These are phyloP conservation scores for Dictyostelium purpureum DNA, from an alignment of 78 protist species.

Conservation along the genomic window DNA sequence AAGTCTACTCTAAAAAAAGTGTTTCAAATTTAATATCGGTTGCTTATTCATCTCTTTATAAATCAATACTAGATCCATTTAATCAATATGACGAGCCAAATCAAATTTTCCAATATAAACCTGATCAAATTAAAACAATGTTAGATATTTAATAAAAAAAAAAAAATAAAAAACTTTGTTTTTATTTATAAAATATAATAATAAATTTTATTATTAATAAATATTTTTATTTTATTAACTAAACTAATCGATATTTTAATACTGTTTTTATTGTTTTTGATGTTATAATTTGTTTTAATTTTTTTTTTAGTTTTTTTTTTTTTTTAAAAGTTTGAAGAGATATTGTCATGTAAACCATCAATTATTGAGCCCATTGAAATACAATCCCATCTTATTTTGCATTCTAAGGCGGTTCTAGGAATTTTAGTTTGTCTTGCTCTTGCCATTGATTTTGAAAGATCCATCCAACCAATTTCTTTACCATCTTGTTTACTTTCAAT, in stretches of 20 bases:
- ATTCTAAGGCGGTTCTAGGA: conserved; percentile 65
- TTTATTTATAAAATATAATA: too few relatives aligned
- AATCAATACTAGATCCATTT: conserved; percentile 23
- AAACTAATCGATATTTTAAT: too few relatives aligned
- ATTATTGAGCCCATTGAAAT: conserved; percentile 1
- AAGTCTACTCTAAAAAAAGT: neutral
- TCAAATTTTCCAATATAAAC: conserved; percentile 63
- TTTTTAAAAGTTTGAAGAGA: too few relatives aligned
- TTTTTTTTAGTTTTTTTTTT: too few relatives aligned
- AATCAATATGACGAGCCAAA: conserved; percentile 72
- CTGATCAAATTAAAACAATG: conserved; percentile 76
- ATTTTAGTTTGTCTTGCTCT: conserved; percentile 71
- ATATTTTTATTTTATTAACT: too few relatives aligned
- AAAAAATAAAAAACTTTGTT: too few relatives aligned
- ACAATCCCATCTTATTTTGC: conserved; percentile 22
- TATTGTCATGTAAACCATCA: too few relatives aligned
- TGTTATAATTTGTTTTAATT: too few relatives aligned
- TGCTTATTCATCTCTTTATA: conserved; percentile 62
- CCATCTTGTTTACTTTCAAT: conserved; percentile 32
- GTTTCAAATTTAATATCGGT: conserved; percentile 21
- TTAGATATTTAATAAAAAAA: conserved; percentile 7
- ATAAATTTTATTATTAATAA: too few relatives aligned
- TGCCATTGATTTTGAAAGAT: conserved; percentile 63
- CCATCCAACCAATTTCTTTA: conserved; percentile 60
- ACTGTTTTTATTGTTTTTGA: too few relatives aligned